Percentiles rank a stretch among this genome's conserved stretches.
Evolutionary conservation across 495 filamentous ascomycete species (phyloP).

Genomic region (Neurospora tetrasperma): DNA sequence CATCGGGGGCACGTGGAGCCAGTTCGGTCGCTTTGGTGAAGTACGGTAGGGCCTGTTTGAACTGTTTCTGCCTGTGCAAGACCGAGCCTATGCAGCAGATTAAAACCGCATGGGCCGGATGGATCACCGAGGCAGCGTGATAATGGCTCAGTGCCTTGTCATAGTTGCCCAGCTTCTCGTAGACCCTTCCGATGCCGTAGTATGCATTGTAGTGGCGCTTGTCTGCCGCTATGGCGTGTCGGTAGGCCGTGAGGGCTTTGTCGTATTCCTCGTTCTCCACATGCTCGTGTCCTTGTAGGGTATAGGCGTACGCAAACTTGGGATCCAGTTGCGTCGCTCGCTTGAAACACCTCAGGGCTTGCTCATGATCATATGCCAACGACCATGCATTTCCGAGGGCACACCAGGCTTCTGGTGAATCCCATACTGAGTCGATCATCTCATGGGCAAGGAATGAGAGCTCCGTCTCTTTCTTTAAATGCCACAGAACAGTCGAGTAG

Average conservation of each 20-base stretch:
- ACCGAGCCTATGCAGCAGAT: conserved; percentile 86
- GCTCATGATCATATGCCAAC: conserved; percentile 87
- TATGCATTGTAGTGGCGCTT: conserved; percentile 91
- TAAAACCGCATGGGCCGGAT: conserved; percentile 82
- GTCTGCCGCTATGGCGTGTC: conserved; percentile 72
- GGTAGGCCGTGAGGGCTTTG: conserved; percentile 78
- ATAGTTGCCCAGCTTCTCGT: conserved; percentile 89
- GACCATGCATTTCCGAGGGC: conserved; percentile 92
- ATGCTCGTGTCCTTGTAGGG: conserved; percentile 91
- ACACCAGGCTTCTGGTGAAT: conserved; percentile 92
- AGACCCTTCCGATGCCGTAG: conserved; percentile 88
- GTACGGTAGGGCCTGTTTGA: conserved; percentile 61
- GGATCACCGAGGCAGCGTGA: conserved; percentile 71
- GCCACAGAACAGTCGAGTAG: conserved; percentile 96
- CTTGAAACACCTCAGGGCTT: conserved; percentile 90
- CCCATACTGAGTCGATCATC: conserved; percentile 70
- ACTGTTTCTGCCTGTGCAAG: conserved; percentile 75
- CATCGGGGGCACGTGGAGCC: conserved; percentile 68
- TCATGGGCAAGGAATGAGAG: conserved; percentile 87
- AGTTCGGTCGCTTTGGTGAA: conserved; percentile 73
- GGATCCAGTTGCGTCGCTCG: conserved; percentile 83
- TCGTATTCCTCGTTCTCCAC: conserved; percentile 96
- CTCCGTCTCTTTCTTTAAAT: conserved; percentile 82
- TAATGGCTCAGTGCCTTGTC: conserved; percentile 87
- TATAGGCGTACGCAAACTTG: conserved; percentile 89